Percentiles rank a stretch among this genome's conserved stretches.
Conservation (phyloP, 2,329 filamentous ascomycete genomes). For the Trichoderma oligosporum region DNA sequence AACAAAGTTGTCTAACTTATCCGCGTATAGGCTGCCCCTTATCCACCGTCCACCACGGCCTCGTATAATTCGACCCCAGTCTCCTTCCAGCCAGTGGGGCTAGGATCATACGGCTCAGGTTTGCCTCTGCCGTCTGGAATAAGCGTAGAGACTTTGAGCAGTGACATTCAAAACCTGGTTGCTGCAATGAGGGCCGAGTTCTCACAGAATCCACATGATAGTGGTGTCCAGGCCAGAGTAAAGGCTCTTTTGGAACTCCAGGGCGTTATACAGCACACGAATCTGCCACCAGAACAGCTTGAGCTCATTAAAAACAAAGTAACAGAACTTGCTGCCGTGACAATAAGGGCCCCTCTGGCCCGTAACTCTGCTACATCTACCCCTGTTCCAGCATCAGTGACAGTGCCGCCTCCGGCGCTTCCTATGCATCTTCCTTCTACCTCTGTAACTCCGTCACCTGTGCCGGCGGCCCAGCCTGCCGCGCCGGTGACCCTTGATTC, state of each 20-base stretch:
- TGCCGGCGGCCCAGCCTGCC: slow-evolving; percentile 32
- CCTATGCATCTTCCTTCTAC: slow-evolving; percentile 29
- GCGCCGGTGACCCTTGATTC: slow-evolving; percentile 52
- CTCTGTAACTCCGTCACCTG: slow-evolving; percentile 32
- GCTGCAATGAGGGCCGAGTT: slow-evolving; percentile 68
- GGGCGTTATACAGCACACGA: slow-evolving; percentile 66
- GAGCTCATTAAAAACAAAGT: slow-evolving; percentile 82
- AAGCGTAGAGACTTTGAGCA: slow-evolving; percentile 71
- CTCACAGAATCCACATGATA: slow-evolving; percentile 71
- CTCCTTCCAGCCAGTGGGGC: slow-evolving; percentile 41
- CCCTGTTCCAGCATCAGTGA: slow-evolving; percentile 40
- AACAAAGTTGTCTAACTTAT: background rate
- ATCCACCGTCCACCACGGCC: slow-evolving; percentile 41
- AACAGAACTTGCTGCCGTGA: slow-evolving; percentile 65
- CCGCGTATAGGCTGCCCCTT: slow-evolving; percentile 21
- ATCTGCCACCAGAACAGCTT: slow-evolving; percentile 75
- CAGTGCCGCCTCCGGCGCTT: slow-evolving; percentile 30
- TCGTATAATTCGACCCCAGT: slow-evolving; percentile 34
- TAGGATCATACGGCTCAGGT: slow-evolving; percentile 36
- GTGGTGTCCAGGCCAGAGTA: slow-evolving; percentile 71
- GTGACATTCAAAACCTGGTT: slow-evolving; percentile 79
- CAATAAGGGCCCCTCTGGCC: slow-evolving; percentile 49
- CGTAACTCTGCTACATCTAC: slow-evolving; percentile 39
- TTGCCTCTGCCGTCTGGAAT: slow-evolving; percentile 43
- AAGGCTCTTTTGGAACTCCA: slow-evolving; percentile 84